Percentiles rank a stretch among this genome's conserved stretches.
phyloP scores from a whole-genome alignment of 805 yeast species.

The Saturnispora mendoncae region DNA sequence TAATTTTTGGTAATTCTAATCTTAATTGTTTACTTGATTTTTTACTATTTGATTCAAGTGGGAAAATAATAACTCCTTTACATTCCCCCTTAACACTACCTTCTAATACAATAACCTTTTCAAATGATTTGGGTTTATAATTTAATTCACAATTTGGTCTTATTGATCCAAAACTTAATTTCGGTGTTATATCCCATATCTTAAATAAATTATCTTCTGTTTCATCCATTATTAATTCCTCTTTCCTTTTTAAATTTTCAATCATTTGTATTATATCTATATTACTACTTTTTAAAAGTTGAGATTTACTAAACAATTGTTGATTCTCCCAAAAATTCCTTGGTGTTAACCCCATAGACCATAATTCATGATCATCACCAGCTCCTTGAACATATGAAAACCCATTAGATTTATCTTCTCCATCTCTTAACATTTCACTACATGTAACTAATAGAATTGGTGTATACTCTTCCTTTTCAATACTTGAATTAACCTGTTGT shows the following conservation, averaged over 20 bases:
- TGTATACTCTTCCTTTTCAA: conserved; percentile 20
- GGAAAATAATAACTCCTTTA: conserved; percentile 21
- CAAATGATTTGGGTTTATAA: conserved; percentile 16
- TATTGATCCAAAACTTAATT: conserved; percentile 21
- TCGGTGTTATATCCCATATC: conserved; percentile 12
- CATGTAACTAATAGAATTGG: conserved; percentile 51
- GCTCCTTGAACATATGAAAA: conserved; percentile 81
- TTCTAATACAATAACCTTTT: conserved; percentile 20
- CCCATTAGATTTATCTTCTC: conserved; percentile 37
- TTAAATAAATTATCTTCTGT: too few relatives aligned
- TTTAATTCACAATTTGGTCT: conserved; percentile 2
- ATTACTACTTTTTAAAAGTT: too few relatives aligned
- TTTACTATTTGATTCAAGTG: conserved; percentile 33
- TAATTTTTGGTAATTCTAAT: conserved; percentile 35
- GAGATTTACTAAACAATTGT: not conserved
- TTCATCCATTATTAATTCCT: too few relatives aligned
- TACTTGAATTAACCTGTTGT: too few relatives aligned
- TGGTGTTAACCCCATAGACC: conserved; percentile 57
- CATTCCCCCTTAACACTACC: conserved; percentile 11
- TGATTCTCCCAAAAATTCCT: conserved; percentile 46
- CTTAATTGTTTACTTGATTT: conserved; percentile 61
- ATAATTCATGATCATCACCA: conserved; percentile 87
- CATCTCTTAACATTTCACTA: conserved; percentile 54
- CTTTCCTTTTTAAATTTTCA: not conserved
- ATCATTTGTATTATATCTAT: too few relatives aligned